Base-by-base conservation (phyloP, 2,329 filamentous ascomycete species). In the Colletotrichum sp. region DNA sequence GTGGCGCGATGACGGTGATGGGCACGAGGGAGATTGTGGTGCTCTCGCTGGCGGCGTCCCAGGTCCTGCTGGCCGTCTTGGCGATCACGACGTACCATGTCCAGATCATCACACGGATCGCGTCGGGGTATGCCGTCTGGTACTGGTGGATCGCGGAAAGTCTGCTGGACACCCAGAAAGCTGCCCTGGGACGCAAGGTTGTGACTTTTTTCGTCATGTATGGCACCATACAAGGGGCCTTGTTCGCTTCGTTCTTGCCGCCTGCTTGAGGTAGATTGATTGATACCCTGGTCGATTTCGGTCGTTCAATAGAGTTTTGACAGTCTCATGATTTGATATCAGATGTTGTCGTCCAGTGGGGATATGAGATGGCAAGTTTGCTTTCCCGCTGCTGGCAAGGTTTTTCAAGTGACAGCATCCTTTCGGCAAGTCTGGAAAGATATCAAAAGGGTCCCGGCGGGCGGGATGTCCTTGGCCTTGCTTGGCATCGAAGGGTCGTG, bases 171-270 rank as follows among this genome's bases (percentile, higher is more conserved):
- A 77, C 79, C 12, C 27, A 81, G 76, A 76, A 79, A 73, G 66
- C 78, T 69, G 64, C 78, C 73, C 69, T 86, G 77, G 83, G 82
- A 0, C 78, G 80, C 21, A 80, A 78, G 64, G 81, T 91, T 18
- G 87, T 94, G 58, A 85, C 90, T 66, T 94, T 91, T 77, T 94
- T 96, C 87, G 86, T 95, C 68, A 89, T 96, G 83, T 99, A 99
- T 85, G 94, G 91, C 4, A 82, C 94, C 38, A 89, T 98, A 57
- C 97, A 99, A 81, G 95, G 90, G 1, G 93, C 91, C 9, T 85
- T 99, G 55, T 99, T 95, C 86, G 93, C 95, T 6, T 95, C 92
- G 5, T 99, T 99, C 82, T 87, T 99, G 63, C 97, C 97, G 7
- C 97, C 97, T 55, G 97, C 97, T 27, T 73, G 61, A 66, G 71